These are phyloP conservation scores for Isoetes taiwanensis DNA, from an alignment of 75 land plant genomes.

Conservation along the genomic window DNA sequence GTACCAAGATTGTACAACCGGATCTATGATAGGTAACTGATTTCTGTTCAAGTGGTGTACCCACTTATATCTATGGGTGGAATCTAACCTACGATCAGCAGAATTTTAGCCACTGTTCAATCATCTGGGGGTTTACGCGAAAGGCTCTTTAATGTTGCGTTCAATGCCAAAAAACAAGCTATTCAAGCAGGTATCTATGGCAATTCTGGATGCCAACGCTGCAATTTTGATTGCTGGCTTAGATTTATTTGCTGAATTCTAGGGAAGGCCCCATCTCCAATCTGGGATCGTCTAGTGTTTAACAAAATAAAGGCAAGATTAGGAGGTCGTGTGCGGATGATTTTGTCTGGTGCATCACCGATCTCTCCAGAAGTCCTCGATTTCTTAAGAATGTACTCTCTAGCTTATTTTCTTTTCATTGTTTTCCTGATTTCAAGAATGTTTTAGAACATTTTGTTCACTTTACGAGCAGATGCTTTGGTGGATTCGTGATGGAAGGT, in stretches of 20 bases:
- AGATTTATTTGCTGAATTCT: background rate
- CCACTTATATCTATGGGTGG: background rate
- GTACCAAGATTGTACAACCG: constrained; percentile 93
- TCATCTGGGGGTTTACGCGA: constrained; percentile 72
- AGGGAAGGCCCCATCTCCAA: constrained; percentile 87
- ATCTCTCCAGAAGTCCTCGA: constrained; percentile 92
- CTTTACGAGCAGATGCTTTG: constrained; percentile 65
- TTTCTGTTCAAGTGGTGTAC: no score
- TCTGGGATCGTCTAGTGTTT: constrained; percentile 95
- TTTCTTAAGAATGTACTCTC: constrained; percentile 63
- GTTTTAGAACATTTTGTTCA: background rate
- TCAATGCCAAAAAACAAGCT: constrained; percentile 89
- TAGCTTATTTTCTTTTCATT: background rate
- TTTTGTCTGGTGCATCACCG: constrained; percentile 94
- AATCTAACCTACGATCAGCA: constrained; percentile 9
- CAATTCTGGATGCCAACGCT: no score
- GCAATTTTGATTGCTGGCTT: background rate
- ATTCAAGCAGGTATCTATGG: constrained; percentile 71
- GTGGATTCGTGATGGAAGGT: constrained; percentile 72
- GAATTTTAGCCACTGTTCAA: constrained; percentile 80
- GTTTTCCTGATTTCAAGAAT: background rate
- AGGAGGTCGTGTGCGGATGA: constrained; percentile 79
- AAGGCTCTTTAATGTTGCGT: constrained; percentile 84
- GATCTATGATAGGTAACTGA: constrained; percentile 75
- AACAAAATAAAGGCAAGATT: constrained; percentile 82